Evolutionary conservation across 345 rosid genomes (phyloP).

Genomic region (Hibiscus mutabilis): DNA sequence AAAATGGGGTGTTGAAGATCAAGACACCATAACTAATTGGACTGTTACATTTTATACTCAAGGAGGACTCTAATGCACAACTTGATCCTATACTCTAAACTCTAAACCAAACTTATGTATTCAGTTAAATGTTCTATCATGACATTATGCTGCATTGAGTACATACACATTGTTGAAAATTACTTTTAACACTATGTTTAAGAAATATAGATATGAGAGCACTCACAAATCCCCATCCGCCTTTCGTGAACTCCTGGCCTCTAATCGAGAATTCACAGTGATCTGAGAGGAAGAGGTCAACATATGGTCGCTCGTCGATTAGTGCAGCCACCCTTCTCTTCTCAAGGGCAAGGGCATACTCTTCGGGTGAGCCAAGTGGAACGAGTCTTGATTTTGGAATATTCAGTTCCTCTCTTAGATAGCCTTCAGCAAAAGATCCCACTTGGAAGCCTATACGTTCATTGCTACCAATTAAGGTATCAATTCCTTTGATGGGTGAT

Average conservation of each 20-base stretch:
- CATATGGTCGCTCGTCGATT: slow-evolving; percentile 74
- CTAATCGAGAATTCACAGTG: slow-evolving; percentile 62
- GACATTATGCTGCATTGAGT: background rate
- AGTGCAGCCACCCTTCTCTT: slow-evolving; percentile 73
- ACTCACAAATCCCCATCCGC: slow-evolving; percentile 96
- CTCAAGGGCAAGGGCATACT: slow-evolving; percentile 62
- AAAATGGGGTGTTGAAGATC: background rate
- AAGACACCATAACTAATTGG: background rate
- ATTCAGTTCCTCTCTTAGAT: slow-evolving; percentile 66
- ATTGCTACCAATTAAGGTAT: slow-evolving; percentile 51
- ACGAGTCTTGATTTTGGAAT: slow-evolving; percentile 70
- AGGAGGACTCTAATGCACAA: background rate
- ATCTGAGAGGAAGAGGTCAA: slow-evolving; percentile 68
- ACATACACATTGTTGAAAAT: background rate
- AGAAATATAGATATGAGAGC: slow-evolving; percentile 10
- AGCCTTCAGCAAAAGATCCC: slow-evolving; percentile 79
- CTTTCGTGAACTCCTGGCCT: slow-evolving; percentile 79
- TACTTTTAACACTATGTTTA: background rate
- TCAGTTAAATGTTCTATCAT: background rate
- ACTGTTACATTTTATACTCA: background rate
- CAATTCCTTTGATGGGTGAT: slow-evolving; percentile 77
- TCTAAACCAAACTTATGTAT: background rate
- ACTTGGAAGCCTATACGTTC: slow-evolving; percentile 60
- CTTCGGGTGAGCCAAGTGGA: slow-evolving; percentile 76
- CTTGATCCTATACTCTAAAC: background rate